Conservation (phyloP, 1,284 basidiomycete species). For the Termitomyces sp. region DNA sequence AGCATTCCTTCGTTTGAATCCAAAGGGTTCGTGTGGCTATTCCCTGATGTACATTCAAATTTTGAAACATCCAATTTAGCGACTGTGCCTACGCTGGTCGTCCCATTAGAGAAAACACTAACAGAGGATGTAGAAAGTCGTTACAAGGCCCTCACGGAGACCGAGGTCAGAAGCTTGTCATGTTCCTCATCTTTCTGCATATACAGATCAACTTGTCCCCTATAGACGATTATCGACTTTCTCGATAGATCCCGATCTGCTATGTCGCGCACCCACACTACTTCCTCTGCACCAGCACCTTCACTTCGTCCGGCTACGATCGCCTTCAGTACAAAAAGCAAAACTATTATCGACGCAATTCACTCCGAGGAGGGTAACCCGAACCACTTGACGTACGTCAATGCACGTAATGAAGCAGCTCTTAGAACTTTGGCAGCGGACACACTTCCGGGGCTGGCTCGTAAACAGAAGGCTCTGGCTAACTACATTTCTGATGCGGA, state of each 20-base stretch:
- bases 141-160: conserved; percentile 77
- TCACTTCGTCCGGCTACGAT: conserved; percentile 78
- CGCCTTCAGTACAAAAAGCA: conserved; percentile 55
- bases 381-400: conserved; percentile 44
- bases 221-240: conserved; percentile 74
- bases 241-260: conserved; percentile 76
- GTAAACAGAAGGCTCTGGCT: conserved; percentile 50
- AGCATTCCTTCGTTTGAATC: conserved; percentile 70
- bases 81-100: conserved; percentile 81
- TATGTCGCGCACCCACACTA: conserved; percentile 61
- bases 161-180: conserved; percentile 46
- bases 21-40: conserved; percentile 48
- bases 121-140: conserved; percentile 69
- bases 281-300: conserved; percentile 69
- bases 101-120: conserved; percentile 73
- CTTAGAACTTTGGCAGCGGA: conserved; percentile 38
- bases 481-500: conserved; percentile 50
- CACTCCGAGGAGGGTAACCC: conserved; percentile 57
- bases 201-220: conserved; percentile 3
- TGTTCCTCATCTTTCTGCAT: conserved; percentile 1
- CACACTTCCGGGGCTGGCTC: conserved; percentile 41
- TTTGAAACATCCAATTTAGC: conserved; percentile 34
- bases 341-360: conserved; percentile 58
- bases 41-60: not conserved
- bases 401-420: conserved; percentile 45